Base-by-base conservation (phyloP, 805 yeast species). In the Candida oleophila region DNA sequence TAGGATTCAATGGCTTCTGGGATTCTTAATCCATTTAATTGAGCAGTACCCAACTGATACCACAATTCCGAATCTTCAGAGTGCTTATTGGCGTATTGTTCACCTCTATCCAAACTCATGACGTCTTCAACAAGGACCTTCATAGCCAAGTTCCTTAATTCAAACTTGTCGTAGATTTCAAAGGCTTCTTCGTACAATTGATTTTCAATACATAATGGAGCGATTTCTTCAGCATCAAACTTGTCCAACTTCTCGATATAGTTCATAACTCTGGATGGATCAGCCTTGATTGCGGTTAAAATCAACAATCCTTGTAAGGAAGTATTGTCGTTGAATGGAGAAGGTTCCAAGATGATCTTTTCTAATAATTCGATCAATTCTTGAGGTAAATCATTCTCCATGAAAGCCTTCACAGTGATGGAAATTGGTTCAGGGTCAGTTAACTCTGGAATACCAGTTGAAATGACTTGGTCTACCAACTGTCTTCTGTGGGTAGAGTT, bases 1-100 rank as follows among this genome's bases (percentile, higher is more conserved):
- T 94, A 94, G 5, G 98, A 90, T 46, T 83, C 84, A 60, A 94
- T 87, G 28, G 98, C 89, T 59, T 92, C 98, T 42, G 89, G 84
- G 50, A 94, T 82, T 58, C 98, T 82, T 61, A 91, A 77, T 43
- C 97, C 99, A 59, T 89, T 89, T 61, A 94, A 78, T 72, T 94
- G 98, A 47, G 99, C 97, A 64, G 84, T 81, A 78, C 97, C 99
- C 48, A 94, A 79, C 66, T 89, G 95, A 59, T 88, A 85, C 98
- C 98, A 94, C 54, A 92, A 76, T 56, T 86, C 96, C 9, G 96
- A 82, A 30, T 80, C 76, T 60, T 91, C 91, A 18, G 39, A 18
- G 53, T 89, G 75, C 69, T 88, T 88, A 61, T 91, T 97, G 53
- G 96, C 97, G 62, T 88, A 94, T 48, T 83, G 82, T 60, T 86